phyloP scores from a whole-genome alignment of 1,284 basidiomycete genomes.

The Lentinula novae-zelandiae region DNA sequence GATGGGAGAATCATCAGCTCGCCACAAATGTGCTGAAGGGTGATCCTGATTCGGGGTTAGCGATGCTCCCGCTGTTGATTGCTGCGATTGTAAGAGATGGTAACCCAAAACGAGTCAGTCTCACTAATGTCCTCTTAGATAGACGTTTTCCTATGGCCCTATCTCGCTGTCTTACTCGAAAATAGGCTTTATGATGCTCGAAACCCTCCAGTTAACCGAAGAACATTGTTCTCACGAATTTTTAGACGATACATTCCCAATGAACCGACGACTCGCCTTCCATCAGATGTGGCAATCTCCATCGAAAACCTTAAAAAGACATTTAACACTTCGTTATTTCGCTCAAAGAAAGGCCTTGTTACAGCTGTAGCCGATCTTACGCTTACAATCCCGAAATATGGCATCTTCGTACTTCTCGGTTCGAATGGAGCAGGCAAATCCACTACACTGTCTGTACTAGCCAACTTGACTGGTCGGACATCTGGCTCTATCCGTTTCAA shows the following conservation, averaged over 20 bases:
- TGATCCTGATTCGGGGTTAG: conserved; percentile 58
- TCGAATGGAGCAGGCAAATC: conserved; percentile 83
- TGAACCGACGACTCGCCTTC: conserved; percentile 21
- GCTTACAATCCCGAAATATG: conserved; percentile 61
- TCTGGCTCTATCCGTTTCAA: conserved; percentile 63
- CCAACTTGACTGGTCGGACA: conserved; percentile 55
- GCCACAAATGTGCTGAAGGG: conserved; percentile 47
- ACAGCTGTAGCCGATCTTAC: conserved; percentile 63
- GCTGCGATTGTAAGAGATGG: conserved; percentile 52
- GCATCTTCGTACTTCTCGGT: conserved; percentile 74
- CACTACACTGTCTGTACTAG: conserved; percentile 66
- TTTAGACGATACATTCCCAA: neutral
- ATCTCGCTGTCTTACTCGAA: conserved; percentile 57
- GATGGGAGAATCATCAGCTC: conserved; percentile 58
- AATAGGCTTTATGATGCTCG: conserved; percentile 57
- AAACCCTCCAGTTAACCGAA: conserved; percentile 26
- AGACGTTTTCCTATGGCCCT: conserved; percentile 69
- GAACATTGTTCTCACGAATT: neutral
- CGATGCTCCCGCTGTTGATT: conserved; percentile 58
- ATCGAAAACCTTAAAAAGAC: conserved; percentile 57
- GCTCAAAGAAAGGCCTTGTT: conserved; percentile 34
- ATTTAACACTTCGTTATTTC: conserved; percentile 43
- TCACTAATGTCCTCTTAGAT: conserved; percentile 36
- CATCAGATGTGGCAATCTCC: conserved; percentile 50
- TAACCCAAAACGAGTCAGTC: neutral